Percentiles rank a stretch among this genome's conserved stretches.
These are phyloP conservation scores for Flaveria ramosissima DNA, from an alignment of 129 eudicot species.

Conservation along the genomic window DNA sequence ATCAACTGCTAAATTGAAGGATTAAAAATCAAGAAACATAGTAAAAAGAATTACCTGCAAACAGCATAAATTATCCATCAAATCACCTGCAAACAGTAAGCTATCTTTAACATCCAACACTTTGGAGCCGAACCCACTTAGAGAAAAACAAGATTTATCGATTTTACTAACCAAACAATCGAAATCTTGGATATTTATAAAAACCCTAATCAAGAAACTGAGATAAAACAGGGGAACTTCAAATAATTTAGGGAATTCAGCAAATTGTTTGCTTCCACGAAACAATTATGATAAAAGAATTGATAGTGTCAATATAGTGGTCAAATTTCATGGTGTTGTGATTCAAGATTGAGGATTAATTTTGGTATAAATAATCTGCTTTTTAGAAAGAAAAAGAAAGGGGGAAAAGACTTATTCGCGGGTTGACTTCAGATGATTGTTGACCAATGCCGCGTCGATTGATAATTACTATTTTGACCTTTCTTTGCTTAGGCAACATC, in stretches of 20 bases:
- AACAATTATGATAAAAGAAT: conserved; percentile 19
- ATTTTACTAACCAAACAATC: conserved; percentile 7
- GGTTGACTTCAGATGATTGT: conserved; percentile 37
- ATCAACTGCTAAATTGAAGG: background rate
- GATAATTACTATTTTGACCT: conserved; percentile 19
- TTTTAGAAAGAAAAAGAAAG: conserved; percentile 19
- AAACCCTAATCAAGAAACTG: conserved; percentile 18
- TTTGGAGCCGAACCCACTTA: conserved; percentile 33
- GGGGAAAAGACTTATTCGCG: conserved; percentile 24
- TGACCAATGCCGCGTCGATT: conserved; percentile 44
- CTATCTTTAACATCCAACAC: conserved; percentile 42
- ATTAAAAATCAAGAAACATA: background rate
- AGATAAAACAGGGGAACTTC: conserved; percentile 13
- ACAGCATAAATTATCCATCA: conserved; percentile 60
- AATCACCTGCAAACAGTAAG: conserved; percentile 29
- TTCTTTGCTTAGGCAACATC: background rate
- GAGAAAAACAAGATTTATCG: conserved; percentile 20
- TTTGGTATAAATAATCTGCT: conserved; percentile 26
- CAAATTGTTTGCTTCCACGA: conserved; percentile 28
- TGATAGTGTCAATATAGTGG: conserved; percentile 26
- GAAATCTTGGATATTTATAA: background rate
- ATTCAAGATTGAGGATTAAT: conserved; percentile 24
- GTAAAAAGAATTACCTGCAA: conserved; percentile 41
- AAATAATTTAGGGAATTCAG: background rate
- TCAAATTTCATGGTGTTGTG: conserved; percentile 10